Base-by-base conservation (phyloP, 2,329 filamentous ascomycete species). In the Sporothrix brunneoviolacea region DNA sequence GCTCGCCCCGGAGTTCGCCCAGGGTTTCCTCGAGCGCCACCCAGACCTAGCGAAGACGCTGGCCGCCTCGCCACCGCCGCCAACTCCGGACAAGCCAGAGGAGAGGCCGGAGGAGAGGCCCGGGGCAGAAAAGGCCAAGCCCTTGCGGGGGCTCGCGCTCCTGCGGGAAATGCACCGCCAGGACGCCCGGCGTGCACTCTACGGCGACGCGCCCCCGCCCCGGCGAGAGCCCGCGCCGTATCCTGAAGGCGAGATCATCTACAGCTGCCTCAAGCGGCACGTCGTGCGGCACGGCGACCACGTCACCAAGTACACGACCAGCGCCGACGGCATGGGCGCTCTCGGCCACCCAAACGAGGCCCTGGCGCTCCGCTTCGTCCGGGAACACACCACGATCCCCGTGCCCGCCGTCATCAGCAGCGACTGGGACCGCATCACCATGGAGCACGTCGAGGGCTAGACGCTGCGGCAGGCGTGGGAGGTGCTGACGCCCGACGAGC, bases 391-490 rank as follows among this genome's bases (percentile, higher is more conserved):
- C 0, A 57, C 56, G 0, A 63, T 64, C 0, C 60, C 61, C 0
- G 60, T 63, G 0, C 62, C 61, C 0, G 42, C 58, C 8, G 56
- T 64, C n/a, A 49, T 62, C 6, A 56, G 57, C 35, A 60, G 58
- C 18, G 58, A 58, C 2, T 63, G 52, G 57, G 59, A 62, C 45
- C 61, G 60, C 32, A 52, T 64, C 8, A 60, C 58, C 4, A 57
- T 61, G 62, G 51, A 59, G 38, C 58, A 58, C 15, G 36, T 64
- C 1, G 52, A 60, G 15, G 61, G 62, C 1, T 55, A 62, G n/a
- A 59, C 60, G 16, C 50, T 61, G 24, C 28, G 56, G 33, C 39
- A 60, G 37, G 60, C 55, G 0, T 63, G 62, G 61, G 54, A 56
- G 1, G 30, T 24, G 0, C 54, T 61, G 0, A 52, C 54, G 18